Evolutionary conservation across 768 basidiomycete species (phyloP).

Genomic region (Clitopilus passeckerianus): DNA sequence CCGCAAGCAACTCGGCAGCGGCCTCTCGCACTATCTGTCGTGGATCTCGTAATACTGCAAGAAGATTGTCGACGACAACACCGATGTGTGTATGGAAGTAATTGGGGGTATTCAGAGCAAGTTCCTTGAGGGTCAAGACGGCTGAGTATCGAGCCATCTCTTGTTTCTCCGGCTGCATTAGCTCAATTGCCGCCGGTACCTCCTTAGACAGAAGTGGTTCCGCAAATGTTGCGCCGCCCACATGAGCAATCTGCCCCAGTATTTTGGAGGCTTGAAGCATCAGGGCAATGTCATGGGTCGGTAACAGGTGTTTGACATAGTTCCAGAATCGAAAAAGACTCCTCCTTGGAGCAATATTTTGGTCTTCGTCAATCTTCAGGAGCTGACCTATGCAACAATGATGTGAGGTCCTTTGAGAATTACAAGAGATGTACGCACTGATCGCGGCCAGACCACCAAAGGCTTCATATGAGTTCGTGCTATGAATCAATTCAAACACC

Average conservation of each 20-base stretch:
- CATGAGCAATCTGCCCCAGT: constrained; percentile 79
- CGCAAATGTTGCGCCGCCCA: constrained; percentile 79
- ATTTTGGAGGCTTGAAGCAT: constrained; percentile 96
- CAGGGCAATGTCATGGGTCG: constrained; percentile 86
- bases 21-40: constrained; percentile 90
- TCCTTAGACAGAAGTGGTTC: constrained; percentile 89
- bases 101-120: constrained; percentile 82
- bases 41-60: constrained; percentile 83
- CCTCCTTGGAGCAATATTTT: constrained; percentile 74
- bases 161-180: constrained; percentile 73
- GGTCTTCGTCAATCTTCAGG: constrained; percentile 72
- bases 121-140: constrained; percentile 89
- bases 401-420: neutral
- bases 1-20: constrained; percentile 89
- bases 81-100: constrained; percentile 88
- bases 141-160: constrained; percentile 91
- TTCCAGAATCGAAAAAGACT: constrained; percentile 86
- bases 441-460: constrained; percentile 87
- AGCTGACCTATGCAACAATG: constrained; percentile 53
- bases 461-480: constrained; percentile 71
- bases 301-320: constrained; percentile 90
- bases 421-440: constrained; percentile 41
- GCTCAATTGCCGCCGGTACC: constrained; percentile 76
- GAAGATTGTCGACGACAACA: constrained; percentile 88
- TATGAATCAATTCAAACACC: constrained; percentile 81